Evolutionary conservation across 345 rosid genomes (phyloP).

Genomic region (Eucalyptus pauciflora): DNA sequence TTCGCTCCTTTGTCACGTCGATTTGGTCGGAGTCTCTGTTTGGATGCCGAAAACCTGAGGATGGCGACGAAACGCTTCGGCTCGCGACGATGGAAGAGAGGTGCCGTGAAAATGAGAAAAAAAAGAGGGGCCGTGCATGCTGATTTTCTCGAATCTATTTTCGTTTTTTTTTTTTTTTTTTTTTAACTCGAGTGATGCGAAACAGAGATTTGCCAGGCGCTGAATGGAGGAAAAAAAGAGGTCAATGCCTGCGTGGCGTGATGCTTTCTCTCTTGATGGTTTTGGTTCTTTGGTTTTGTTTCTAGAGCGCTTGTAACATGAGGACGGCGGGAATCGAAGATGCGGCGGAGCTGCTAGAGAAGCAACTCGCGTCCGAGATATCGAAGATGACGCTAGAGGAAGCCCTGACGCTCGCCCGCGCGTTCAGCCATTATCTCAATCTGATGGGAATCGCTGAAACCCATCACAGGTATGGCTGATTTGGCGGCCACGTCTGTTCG

Average conservation of each 20-base stretch:
- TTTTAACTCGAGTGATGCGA: background rate
- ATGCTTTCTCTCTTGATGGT: background rate
- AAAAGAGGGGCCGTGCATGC: background rate
- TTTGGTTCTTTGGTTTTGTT: background rate
- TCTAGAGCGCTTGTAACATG: constrained; percentile 81
- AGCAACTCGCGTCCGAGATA: constrained; percentile 69
- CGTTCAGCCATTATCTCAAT: constrained; percentile 90
- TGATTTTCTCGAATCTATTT: background rate
- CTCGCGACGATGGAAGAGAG: background rate
- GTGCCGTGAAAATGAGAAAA: background rate
- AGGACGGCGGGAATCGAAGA: constrained; percentile 85
- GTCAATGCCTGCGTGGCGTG: background rate
- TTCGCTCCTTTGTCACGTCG: background rate
- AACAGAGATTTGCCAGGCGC: background rate
- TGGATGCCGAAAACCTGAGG: background rate
- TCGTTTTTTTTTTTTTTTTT: too few relatives aligned
- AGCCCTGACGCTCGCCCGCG: constrained; percentile 79
- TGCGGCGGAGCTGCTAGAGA: constrained; percentile 71
- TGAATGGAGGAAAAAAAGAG: background rate
- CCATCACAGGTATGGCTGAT: constrained; percentile 57
- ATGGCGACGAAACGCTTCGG: background rate
- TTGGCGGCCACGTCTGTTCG: background rate
- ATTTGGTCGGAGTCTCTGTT: background rate
- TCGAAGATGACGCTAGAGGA: constrained; percentile 82
- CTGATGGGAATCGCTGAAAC: constrained; percentile 95